Evolutionary conservation across 192 early-diverging fungal genomes (phyloP), one percentile per base, ranked within the genome.

Genomic region (Podochytrium sp.): DNA sequence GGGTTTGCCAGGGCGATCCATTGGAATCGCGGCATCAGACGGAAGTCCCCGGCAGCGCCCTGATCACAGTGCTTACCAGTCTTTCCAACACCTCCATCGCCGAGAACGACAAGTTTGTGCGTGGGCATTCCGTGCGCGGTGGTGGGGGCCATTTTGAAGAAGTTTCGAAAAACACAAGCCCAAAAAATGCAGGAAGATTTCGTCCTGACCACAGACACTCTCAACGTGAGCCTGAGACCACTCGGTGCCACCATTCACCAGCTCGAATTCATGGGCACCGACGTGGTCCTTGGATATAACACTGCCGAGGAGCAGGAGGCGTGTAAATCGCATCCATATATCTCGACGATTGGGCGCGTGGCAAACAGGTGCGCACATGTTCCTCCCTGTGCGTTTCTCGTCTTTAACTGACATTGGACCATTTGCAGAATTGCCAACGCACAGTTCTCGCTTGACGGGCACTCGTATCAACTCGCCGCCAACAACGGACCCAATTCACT

Each of bases 401-500:
- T 47, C n/a, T n/a, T 33, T 30, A 5, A 10, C 12, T 20, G 38
- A 18, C 40, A 29, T 2, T 23, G 41, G 14, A 3, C 39, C 18
- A 73, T 33, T 63, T 47, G 29, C 29, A 71, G 55, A 18, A 62
- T 58, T 42, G 55, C 53, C 2, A 25, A 49, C 40, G 65, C 25
- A 43, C 49, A 80, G 40, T 95, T 95, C 35, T 65, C 74, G 2
- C 76, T 98, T n/a, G 85, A 87, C 52, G 86, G 77, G 6, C 72
- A 79, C 0, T 67, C 75, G 0, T 92, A 90, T 71, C 27, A 53
- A 0, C 81, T 95, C 14, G 80, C 84, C 16, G 73, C 83, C 51
- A 94, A 89, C 76, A 91, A 95, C 63, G 90, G 90, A 0, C 84
- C 85, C n/a, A 94, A 95, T 52, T 77, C 81, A 1, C 88, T 97